A percentile compares a stretch with the other conserved stretches of the same genome.
Evolutionary conservation across 106 monocot genomes (phyloP).

Genomic region (Acorus calamus): DNA sequence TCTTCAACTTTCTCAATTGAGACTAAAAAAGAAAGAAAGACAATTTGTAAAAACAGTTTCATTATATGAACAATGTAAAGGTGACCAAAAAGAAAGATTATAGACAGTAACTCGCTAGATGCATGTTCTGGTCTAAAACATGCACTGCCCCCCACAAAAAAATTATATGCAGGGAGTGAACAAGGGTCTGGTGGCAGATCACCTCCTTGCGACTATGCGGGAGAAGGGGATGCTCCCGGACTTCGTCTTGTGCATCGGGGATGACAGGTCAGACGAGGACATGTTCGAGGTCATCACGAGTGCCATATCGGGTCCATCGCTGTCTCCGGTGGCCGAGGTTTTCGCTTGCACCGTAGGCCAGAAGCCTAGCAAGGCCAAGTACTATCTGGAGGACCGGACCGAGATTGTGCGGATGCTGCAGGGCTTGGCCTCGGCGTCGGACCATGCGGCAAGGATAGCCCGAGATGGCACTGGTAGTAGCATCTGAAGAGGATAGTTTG

Average conservation of each 20-base stretch:
- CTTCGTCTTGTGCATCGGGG: constrained; percentile 50
- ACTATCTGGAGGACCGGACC: constrained; percentile 35
- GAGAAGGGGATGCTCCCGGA: constrained; percentile 24
- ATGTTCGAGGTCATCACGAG: constrained; percentile 45
- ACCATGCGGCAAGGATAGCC: constrained; percentile 7
- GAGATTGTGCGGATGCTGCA: constrained; percentile 39
- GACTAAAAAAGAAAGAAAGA: no score
- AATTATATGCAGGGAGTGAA: constrained; percentile 25
- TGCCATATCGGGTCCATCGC: constrained; percentile 15
- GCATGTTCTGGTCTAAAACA: no score
- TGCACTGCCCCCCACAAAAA: background rate
- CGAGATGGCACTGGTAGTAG: background rate
- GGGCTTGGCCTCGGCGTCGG: constrained; percentile 26
- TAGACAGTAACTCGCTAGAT: no score
- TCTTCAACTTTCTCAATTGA: no score
- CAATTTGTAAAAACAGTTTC: no score
- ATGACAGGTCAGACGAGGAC: constrained; percentile 47
- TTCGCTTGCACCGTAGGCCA: constrained; percentile 47
- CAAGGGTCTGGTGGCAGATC: constrained; percentile 33
- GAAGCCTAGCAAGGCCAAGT: constrained; percentile 47
- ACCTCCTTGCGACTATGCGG: constrained; percentile 25
- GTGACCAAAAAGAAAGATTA: no score
- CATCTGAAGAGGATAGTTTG: no score
- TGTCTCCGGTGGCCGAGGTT: constrained; percentile 32
- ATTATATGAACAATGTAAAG: no score